phyloP scores from a whole-genome alignment of 345 rosid genomes.

The Arabidopsis suecica region DNA sequence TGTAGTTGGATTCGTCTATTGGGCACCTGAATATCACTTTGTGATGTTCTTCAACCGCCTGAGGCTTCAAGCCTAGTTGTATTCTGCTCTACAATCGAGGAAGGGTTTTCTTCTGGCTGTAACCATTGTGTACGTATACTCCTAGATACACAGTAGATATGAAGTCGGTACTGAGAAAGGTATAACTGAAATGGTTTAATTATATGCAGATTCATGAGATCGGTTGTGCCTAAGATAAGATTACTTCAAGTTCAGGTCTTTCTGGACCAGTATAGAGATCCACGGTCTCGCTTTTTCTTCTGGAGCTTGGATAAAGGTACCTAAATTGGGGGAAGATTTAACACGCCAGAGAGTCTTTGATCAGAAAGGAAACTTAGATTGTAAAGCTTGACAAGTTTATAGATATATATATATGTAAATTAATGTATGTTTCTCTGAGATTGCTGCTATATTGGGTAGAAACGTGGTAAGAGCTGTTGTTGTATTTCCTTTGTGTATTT shows the following conservation, averaged over 20 bases:
- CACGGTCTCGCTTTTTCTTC: not conserved
- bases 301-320: conserved; percentile 22
- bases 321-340: conserved; percentile 1
- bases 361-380: conserved; percentile 32
- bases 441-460: not conserved
- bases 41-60: conserved; percentile 90
- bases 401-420: conserved; percentile 33
- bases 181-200: not conserved
- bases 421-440: conserved; percentile 22
- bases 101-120: conserved; percentile 18
- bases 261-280: conserved; percentile 22
- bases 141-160: not conserved
- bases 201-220: conserved; percentile 18
- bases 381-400: conserved; percentile 25
- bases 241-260: conserved; percentile 10
- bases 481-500: not conserved
- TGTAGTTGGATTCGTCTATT: conserved; percentile 89
- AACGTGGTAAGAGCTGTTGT: conserved; percentile 26
- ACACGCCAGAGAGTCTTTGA: conserved; percentile 23
- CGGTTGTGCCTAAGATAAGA: conserved; percentile 23
- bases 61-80: conserved; percentile 66
- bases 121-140: conserved; percentile 22
- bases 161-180: not conserved
- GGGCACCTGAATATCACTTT: conserved; percentile 98
- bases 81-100: conserved; percentile 45